phyloP scores from a whole-genome alignment of 2,329 filamentous ascomycete species.

The Fusarium protoensiforme region DNA sequence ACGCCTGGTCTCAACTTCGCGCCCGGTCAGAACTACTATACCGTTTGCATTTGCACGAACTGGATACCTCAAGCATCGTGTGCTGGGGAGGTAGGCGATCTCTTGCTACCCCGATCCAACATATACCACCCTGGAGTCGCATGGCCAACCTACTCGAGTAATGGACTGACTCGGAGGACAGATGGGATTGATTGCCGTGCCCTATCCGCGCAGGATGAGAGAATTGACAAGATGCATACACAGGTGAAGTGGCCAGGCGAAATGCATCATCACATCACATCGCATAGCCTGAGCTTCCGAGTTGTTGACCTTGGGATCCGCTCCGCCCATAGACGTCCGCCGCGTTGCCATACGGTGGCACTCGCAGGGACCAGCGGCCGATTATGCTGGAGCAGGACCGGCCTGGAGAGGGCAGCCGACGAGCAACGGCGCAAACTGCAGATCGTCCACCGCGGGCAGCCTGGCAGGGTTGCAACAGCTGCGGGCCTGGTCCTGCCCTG shows the following conservation, averaged over 20 bases:
- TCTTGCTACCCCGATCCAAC: background rate
- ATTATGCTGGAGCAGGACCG: constrained; percentile 31
- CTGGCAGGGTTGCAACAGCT: constrained; percentile 35
- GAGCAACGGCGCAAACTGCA: constrained; percentile 38
- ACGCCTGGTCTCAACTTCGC: constrained; percentile 1
- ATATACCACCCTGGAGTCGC: background rate
- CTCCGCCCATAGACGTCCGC: constrained; percentile 36
- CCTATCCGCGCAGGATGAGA: constrained; percentile 33
- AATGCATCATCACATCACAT: constrained; percentile 43
- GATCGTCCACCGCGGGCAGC: constrained; percentile 41
- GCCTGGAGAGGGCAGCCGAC: constrained; percentile 28
- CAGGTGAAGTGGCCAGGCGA: constrained; percentile 31
- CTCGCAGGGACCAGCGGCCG: constrained; percentile 30
- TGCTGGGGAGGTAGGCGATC: background rate
- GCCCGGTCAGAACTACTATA: background rate
- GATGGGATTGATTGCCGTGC: constrained; percentile 28
- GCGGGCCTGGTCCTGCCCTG: constrained; percentile 36
- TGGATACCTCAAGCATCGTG: background rate
- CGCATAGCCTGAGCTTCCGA: constrained; percentile 36
- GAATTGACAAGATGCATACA: constrained; percentile 11
- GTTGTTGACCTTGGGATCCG: constrained; percentile 38
- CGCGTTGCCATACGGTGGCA: constrained; percentile 36
- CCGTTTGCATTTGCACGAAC: constrained; percentile 7
- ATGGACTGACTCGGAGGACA: constrained; percentile 25
- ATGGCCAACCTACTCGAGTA: constrained; percentile 21